Conservation (phyloP, 768 basidiomycete genomes). For the Xerocomus potaroensis region DNA sequence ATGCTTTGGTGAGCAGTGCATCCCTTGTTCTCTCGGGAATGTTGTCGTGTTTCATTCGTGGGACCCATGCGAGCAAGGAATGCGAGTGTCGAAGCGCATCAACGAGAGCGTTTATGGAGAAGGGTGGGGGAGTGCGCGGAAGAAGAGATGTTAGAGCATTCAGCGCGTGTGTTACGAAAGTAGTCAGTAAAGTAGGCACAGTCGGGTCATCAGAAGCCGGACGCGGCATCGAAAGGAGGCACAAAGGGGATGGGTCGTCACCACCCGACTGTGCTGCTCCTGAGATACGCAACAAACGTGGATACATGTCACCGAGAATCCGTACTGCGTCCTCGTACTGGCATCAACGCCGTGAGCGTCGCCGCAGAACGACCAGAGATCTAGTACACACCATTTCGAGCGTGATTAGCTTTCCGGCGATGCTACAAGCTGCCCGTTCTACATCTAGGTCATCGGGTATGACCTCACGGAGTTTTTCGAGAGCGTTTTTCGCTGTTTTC, state of each 20-base stretch:
- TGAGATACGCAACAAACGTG: constrained; percentile 31
- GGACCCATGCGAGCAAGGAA: constrained; percentile 53
- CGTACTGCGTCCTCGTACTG: constrained; percentile 52
- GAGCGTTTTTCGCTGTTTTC: constrained; percentile 37
- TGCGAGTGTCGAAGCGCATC: constrained; percentile 26
- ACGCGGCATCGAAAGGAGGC: constrained; percentile 42
- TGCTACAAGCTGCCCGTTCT: constrained; percentile 67
- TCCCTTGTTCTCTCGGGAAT: constrained; percentile 55
- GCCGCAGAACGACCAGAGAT: not conserved
- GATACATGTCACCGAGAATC: constrained; percentile 44
- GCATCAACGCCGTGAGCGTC: not conserved
- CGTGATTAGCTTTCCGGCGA: constrained; percentile 61
- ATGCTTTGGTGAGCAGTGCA: constrained; percentile 54
- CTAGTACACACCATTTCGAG: constrained; percentile 62
- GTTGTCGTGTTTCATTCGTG: constrained; percentile 29
- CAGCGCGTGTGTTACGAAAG: constrained; percentile 56
- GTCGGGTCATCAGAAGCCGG: constrained; percentile 30
- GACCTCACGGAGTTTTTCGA: constrained; percentile 44
- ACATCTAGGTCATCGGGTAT: constrained; percentile 53
- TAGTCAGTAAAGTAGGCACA: constrained; percentile 52
- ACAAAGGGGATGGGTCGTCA: constrained; percentile 8
- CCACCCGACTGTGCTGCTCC: not conserved
- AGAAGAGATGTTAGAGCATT: constrained; percentile 35
- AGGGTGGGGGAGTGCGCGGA: constrained; percentile 14
- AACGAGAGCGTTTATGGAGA: constrained; percentile 25